These are phyloP conservation scores for Inga leiocalycina DNA, from an alignment of 306 rosid species.

Conservation along the genomic window DNA sequence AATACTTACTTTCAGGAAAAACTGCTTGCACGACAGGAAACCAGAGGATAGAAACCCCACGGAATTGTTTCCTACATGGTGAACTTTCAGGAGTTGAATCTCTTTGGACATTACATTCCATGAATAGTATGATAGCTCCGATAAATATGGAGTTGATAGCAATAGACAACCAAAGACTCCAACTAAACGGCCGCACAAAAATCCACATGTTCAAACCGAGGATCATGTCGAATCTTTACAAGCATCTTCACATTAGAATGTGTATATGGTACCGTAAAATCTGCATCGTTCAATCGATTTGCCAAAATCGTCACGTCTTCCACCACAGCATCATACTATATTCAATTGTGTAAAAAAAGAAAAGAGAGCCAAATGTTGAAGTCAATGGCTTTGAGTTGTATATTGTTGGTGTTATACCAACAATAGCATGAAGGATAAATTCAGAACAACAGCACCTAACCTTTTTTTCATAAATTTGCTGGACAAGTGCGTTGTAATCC, in stretches of 20 bases:
- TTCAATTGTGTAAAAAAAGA: no score
- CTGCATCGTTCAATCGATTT: neutral
- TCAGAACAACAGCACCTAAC: neutral
- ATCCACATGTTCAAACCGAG: neutral
- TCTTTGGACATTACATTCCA: neutral
- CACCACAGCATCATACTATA: neutral
- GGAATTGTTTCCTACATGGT: neutral
- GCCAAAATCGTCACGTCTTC: conserved; percentile 15
- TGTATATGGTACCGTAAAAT: neutral
- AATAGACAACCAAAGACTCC: neutral
- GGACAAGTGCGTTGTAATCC: neutral
- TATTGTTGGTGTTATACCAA: neutral
- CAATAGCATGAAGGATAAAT: neutral
- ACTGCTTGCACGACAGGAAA: neutral
- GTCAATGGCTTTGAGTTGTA: neutral
- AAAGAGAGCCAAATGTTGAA: neutral
- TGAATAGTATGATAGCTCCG: neutral
- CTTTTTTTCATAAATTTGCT: neutral
- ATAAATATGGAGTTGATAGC: neutral
- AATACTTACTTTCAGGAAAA: neutral
- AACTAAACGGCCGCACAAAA: neutral
- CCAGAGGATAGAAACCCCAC: neutral
- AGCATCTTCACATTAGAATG: neutral
- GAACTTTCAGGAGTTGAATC: neutral
- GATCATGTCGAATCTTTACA: neutral